Conservation (phyloP, 2,329 filamentous ascomycete genomes). For the Tolypocladium ovalisporum region DNA sequence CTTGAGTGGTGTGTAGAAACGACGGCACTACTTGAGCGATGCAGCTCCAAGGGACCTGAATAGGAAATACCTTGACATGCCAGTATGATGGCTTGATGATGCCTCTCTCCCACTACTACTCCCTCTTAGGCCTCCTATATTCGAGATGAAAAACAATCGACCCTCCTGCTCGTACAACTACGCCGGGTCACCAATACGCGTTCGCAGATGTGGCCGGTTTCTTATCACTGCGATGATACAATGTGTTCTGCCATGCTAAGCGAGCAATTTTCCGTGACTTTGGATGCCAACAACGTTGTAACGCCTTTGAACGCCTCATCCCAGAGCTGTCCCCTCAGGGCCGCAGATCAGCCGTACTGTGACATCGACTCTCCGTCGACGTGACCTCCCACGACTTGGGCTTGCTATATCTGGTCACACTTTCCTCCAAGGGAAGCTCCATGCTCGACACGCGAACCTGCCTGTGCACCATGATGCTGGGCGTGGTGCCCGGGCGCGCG, state of each 20-base stretch:
- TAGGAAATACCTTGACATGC: constrained; percentile 1
- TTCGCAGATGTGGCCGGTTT: too few relatives aligned
- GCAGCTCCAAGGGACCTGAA: background rate
- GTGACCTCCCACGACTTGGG: background rate
- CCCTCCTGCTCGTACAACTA: too few relatives aligned
- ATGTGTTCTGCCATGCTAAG: background rate
- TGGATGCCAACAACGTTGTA: background rate
- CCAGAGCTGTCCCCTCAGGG: background rate
- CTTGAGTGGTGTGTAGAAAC: background rate
- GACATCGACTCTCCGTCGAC: background rate
- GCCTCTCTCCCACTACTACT: too few relatives aligned
- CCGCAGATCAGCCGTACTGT: background rate
- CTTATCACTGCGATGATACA: background rate
- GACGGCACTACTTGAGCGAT: background rate
- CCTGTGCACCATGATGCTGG: background rate
- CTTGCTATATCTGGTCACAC: background rate
- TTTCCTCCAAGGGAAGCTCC: background rate
- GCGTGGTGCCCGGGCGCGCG: background rate
- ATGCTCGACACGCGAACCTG: background rate
- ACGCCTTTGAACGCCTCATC: background rate
- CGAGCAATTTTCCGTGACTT: background rate
- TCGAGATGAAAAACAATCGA: too few relatives aligned
- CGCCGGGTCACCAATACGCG: too few relatives aligned
- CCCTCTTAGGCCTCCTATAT: too few relatives aligned
- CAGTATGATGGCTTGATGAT: background rate